Base-by-base conservation (phyloP, 306 rosid species). In the Clitoria ternatea region DNA sequence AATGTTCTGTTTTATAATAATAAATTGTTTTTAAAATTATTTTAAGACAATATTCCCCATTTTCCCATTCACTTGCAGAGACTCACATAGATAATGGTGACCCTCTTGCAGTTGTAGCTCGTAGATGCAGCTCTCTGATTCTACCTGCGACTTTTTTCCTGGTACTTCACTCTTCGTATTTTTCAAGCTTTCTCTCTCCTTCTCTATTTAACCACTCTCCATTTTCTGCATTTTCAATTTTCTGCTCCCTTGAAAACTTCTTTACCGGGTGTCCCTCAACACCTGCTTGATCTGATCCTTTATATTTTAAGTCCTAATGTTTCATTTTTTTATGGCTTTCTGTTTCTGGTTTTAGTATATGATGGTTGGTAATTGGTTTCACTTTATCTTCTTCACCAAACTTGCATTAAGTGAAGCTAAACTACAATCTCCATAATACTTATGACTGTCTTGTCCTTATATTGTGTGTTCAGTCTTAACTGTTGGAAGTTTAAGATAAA, bases 201-300 rank as follows among this genome's bases (percentile, higher is more conserved):
- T 74, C 26, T 13, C 62, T 69, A 42, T 54, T 57, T 57, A 33
- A 70, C 77, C 42, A 37, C 8, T 40, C 62, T 62, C 76, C 73
- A 8, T 69, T 20, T 66, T 53, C 81, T 66, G 75, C 96, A 81
- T 80, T 87, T 61, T 42, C 64, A 3, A 22, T 56, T 64, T 69
- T 75, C 56, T 74, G 36, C 60, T 69, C 69, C 81, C 78, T 48
- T 83, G 43, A 22, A 61, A 45, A 3, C 19, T 62, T 39, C 64
- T 19, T 60, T 5, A 12, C 42, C 56, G 40, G 62, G 32, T 72
- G 65, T 52, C 55, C 24, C 62, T 47, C 24, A 56, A 0, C 61
- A 69, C 26, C 59, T 23, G 57, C 62, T 66, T 83, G 91, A 87
- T 90, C 96, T 84, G 82, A 43, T 29, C 62, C 26, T 72, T 61